These are phyloP conservation scores for Fusarium pilosicola DNA, from an alignment of 2,329 filamentous ascomycete species.

Conservation along the genomic window DNA sequence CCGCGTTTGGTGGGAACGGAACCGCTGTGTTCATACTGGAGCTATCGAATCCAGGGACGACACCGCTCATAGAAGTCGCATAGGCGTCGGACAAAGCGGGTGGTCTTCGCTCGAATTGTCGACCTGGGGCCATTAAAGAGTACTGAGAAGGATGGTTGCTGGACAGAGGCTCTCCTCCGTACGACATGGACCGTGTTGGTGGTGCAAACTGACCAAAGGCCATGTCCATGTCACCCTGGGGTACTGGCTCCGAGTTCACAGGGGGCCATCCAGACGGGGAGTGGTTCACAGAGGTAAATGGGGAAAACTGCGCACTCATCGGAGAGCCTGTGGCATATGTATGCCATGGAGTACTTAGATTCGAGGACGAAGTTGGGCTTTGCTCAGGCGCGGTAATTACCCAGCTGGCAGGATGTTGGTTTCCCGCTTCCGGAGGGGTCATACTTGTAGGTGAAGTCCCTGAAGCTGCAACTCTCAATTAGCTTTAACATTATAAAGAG, in stretches of 20 bases:
- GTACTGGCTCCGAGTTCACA: constrained; percentile 49
- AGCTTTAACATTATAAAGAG: neutral
- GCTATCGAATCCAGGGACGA: constrained; percentile 51
- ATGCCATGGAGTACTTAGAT: constrained; percentile 59
- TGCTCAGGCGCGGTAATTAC: constrained; percentile 55
- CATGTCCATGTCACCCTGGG: constrained; percentile 54
- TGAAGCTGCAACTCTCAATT: constrained; percentile 18
- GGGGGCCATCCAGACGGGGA: constrained; percentile 55
- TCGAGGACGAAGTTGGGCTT: constrained; percentile 54
- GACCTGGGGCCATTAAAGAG: constrained; percentile 52
- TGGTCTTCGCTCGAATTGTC: constrained; percentile 56
- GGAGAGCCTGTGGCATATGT: constrained; percentile 61
- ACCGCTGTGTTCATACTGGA: constrained; percentile 43
- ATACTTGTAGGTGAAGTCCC: constrained; percentile 16
- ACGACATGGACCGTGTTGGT: constrained; percentile 59
- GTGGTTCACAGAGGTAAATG: constrained; percentile 57
- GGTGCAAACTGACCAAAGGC: constrained; percentile 57
- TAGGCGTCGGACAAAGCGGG: constrained; percentile 58
- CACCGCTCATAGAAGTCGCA: constrained; percentile 51
- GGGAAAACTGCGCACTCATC: constrained; percentile 60
- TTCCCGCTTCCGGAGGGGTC: constrained; percentile 47
- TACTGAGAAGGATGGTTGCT: constrained; percentile 53
- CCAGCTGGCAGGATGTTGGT: constrained; percentile 56
- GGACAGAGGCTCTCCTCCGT: constrained; percentile 54
- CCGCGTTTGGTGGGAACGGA: constrained; percentile 53